phyloP scores from a whole-genome alignment of 345 rosid species.

The Capsella bursapastoris region DNA sequence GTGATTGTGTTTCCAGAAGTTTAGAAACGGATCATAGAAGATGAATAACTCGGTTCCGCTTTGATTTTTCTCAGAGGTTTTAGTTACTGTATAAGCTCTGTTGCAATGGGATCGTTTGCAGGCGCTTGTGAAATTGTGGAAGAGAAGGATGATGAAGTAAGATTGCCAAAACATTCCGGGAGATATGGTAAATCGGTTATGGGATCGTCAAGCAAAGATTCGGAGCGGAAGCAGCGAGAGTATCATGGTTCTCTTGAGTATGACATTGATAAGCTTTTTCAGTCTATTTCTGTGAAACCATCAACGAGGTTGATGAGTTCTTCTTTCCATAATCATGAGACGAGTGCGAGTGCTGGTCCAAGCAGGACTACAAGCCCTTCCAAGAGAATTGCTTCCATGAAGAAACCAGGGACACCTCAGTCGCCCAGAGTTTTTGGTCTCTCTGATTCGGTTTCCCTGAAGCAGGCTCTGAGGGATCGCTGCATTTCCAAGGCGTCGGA shows the following conservation, averaged over 20 bases:
- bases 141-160: conserved; percentile 66
- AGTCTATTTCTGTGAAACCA: conserved; percentile 70
- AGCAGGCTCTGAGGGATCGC: conserved; percentile 92
- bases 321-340: conserved; percentile 46
- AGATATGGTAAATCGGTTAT: conserved; percentile 50
- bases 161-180: conserved; percentile 48
- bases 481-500: conserved; percentile 96
- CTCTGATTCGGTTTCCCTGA: conserved; percentile 78
- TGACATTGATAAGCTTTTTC: conserved; percentile 88
- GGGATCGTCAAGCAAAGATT: conserved; percentile 55
- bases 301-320: conserved; percentile 55
- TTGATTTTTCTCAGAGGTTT: conserved; percentile 4
- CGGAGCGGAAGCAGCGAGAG: conserved; percentile 55
- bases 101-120: conserved; percentile 72
- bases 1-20: conserved; percentile 8
- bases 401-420: conserved; percentile 71
- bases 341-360: conserved; percentile 52
- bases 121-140: conserved; percentile 87
- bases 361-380: conserved; percentile 68
- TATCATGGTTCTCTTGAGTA: conserved; percentile 72
- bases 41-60: background rate
- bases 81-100: background rate
- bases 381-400: conserved; percentile 57
- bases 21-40: conserved; percentile 9
- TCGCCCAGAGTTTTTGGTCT: conserved; percentile 64